These are phyloP conservation scores for Physaria fendleri DNA, from an alignment of 345 rosid species.

Conservation along the genomic window DNA sequence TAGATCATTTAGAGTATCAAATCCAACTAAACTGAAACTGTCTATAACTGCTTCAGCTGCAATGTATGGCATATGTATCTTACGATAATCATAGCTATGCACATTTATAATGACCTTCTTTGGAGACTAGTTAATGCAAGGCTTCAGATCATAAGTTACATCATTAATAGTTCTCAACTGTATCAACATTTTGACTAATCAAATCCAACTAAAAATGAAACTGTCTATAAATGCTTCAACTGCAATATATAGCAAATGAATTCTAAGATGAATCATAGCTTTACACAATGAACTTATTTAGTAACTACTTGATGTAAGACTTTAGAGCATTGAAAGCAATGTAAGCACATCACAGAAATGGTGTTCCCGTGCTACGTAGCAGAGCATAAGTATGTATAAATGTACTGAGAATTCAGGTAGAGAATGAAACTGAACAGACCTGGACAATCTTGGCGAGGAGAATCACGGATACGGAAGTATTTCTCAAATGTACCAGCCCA, in stretches of 20 bases:
- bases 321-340: too few species aligned
- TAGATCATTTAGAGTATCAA: too few species aligned
- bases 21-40: too few species aligned
- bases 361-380: too few species aligned
- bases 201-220: background rate
- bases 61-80: too few species aligned
- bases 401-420: background rate
- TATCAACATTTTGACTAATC: background rate
- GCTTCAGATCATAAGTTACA: too few species aligned
- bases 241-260: background rate
- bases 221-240: background rate
- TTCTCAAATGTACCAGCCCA: slow-evolving; percentile 97
- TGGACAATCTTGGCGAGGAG: slow-evolving; percentile 95
- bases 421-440: slow-evolving; percentile 49
- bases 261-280: background rate
- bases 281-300: background rate
- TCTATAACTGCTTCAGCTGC: too few species aligned
- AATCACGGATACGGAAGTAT: slow-evolving; percentile 55
- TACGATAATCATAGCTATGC: too few species aligned
- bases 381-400: too few species aligned
- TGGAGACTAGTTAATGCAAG: too few species aligned
- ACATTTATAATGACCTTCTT: too few species aligned
- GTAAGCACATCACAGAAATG: too few species aligned
- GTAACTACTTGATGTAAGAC: background rate
- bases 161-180: background rate